Conservation (phyloP, 257 asterid species). For the Marsdenia floribunda region DNA sequence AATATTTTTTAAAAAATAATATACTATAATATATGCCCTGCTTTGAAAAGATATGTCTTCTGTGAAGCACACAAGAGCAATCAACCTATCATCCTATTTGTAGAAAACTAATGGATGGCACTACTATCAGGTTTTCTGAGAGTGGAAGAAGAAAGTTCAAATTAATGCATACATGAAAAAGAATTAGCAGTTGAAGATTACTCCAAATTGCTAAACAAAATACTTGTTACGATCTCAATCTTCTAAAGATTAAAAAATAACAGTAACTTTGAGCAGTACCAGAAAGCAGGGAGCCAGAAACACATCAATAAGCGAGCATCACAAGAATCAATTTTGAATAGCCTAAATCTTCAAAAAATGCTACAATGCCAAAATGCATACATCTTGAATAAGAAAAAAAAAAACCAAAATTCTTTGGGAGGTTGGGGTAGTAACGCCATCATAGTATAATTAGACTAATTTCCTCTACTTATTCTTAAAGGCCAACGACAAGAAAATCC, state of each 20-base stretch:
- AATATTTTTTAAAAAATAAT: background rate
- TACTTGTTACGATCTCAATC: too few species aligned
- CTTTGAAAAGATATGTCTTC: background rate
- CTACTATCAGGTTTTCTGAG: background rate
- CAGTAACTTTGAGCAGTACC: background rate
- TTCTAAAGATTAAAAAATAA: background rate
- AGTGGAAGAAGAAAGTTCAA: background rate
- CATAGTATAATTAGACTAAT: background rate
- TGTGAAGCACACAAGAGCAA: background rate
- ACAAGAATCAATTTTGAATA: background rate
- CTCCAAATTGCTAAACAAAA: too few species aligned
- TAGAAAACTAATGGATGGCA: background rate
- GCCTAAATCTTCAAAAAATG: background rate
- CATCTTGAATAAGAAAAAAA: background rate
- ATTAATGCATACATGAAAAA: background rate
- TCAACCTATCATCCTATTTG: background rate
- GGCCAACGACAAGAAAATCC: background rate
- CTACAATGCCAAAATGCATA: background rate
- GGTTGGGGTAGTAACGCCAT: background rate
- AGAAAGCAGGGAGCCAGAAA: background rate
- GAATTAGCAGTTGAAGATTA: background rate
- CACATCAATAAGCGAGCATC: background rate
- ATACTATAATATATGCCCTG: background rate
- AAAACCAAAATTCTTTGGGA: too few species aligned
- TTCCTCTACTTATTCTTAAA: background rate